Conservation (phyloP, 2,329 filamentous ascomycete species). For the Elsinoe perseae region DNA sequence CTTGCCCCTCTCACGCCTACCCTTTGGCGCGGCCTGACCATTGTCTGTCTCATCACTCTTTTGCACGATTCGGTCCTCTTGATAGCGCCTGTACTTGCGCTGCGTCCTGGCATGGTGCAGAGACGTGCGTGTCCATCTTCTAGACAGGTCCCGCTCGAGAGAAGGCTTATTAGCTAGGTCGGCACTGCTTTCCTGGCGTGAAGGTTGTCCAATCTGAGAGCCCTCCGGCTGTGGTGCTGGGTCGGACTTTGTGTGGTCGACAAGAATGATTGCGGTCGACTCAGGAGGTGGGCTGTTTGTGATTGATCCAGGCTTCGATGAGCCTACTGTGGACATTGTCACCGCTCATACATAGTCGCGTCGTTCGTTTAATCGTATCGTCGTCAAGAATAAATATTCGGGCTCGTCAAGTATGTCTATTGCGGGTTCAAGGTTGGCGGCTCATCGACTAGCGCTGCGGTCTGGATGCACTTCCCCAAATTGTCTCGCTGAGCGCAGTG, state of each 20-base stretch:
- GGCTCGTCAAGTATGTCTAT: not conserved
- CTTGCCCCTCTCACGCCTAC: conserved; percentile 27
- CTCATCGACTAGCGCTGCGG: not conserved
- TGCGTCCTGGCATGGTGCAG: conserved; percentile 17
- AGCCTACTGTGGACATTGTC: conserved; percentile 12
- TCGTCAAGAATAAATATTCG: not conserved
- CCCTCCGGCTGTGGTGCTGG: conserved; percentile 5
- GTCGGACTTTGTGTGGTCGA: conserved; percentile 44
- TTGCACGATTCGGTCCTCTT: conserved; percentile 23
- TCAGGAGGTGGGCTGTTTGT: conserved; percentile 31
- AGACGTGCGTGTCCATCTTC: conserved; percentile 24
- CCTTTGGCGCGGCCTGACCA: conserved; percentile 17
- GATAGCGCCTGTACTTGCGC: conserved; percentile 18
- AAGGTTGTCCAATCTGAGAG: conserved; percentile 1
- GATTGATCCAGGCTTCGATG: not conserved
- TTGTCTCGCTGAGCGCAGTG: conserved; percentile 12
- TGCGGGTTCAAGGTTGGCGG: not conserved
- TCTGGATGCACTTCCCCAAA: conserved; percentile 14
- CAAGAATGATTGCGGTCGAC: conserved; percentile 53
- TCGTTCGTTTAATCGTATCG: not conserved
- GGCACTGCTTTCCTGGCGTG: not conserved
- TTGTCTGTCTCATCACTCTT: conserved; percentile 17
- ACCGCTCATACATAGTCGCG: conserved; percentile 1
- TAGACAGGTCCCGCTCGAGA: conserved; percentile 13
- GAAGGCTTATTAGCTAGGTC: conserved; percentile 17